A percentile compares a stretch with the other conserved stretches of the same genome.
These are phyloP conservation scores for Cyberlindnera lachancei DNA, from an alignment of 805 yeast species.

Conservation along the genomic window DNA sequence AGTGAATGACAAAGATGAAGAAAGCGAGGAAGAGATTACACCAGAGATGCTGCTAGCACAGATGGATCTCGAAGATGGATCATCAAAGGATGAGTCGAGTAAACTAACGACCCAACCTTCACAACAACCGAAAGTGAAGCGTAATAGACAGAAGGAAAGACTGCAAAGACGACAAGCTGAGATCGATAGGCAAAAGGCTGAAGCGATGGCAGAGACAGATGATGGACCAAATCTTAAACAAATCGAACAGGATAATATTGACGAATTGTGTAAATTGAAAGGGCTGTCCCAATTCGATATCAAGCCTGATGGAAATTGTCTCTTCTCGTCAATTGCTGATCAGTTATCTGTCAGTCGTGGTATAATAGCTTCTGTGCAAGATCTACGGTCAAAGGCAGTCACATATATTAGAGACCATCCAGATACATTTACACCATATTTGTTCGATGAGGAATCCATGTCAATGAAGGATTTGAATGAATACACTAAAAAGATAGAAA, in stretches of 20 bases:
- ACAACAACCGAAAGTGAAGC: conserved; percentile 35
- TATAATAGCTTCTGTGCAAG: conserved; percentile 31
- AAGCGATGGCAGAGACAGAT: conserved; percentile 68
- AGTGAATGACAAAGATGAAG: conserved; percentile 33
- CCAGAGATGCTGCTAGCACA: conserved; percentile 66
- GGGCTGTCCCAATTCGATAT: conserved; percentile 59
- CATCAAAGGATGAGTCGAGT: conserved; percentile 5
- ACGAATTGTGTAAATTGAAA: conserved; percentile 39
- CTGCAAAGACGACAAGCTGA: conserved; percentile 71
- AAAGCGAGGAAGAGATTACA: conserved; percentile 35
- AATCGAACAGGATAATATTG: conserved; percentile 64
- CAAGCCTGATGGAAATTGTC: conserved; percentile 89
- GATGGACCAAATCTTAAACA: conserved; percentile 58
- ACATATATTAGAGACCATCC: conserved; percentile 54
- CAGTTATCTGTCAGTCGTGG: conserved; percentile 56
- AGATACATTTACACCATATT: conserved; percentile 71
- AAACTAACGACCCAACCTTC: conserved; percentile 10
- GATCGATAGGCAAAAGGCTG: conserved; percentile 48
- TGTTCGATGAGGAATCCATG: conserved; percentile 73
- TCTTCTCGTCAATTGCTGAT: conserved; percentile 79
- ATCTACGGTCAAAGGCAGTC: conserved; percentile 60
- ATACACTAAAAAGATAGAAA: conserved; percentile 60
- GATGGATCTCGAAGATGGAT: conserved; percentile 33
- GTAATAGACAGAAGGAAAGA: conserved; percentile 82
- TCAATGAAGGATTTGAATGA: conserved; percentile 54